A percentile compares a stretch with the other conserved stretches of the same genome.
These are phyloP conservation scores for Backusella morwellensis DNA, from an alignment of 192 early-diverging fungal genomes.

Conservation along the genomic window DNA sequence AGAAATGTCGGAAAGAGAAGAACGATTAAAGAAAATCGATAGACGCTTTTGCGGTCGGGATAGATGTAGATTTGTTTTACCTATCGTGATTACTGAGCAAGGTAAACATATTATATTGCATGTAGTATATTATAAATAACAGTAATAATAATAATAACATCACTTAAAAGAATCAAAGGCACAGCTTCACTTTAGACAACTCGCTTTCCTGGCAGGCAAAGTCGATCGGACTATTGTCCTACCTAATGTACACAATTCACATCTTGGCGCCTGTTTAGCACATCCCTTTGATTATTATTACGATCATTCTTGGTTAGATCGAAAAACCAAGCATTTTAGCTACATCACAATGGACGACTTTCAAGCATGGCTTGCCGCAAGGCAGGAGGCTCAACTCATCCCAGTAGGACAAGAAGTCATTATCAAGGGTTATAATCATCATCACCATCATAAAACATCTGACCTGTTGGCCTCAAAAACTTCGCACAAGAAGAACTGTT, in stretches of 20 bases:
- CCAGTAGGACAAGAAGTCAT: conserved; percentile 28
- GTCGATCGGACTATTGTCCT: conserved; percentile 39
- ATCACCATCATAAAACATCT: neutral
- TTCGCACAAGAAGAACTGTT: conserved; percentile 16
- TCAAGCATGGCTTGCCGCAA: conserved; percentile 22
- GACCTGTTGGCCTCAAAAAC: neutral
- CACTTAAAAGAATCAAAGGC: conserved; percentile 39
- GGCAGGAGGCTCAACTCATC: neutral
- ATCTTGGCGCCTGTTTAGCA: conserved; percentile 32
- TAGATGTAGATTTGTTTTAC: conserved; percentile 33
- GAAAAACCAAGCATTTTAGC: conserved; percentile 23
- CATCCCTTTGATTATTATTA: conserved; percentile 40
- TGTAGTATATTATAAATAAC: too few species aligned
- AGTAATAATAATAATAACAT: too few species aligned
- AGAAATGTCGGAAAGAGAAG: neutral
- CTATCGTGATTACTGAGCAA: conserved; percentile 39
- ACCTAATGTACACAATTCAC: conserved; percentile 40
- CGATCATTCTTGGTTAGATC: conserved; percentile 27
- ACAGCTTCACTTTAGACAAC: conserved; percentile 39
- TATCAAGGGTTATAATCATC: conserved; percentile 14
- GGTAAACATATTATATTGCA: conserved; percentile 9
- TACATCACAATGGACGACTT: conserved; percentile 36
- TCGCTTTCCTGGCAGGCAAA: conserved; percentile 30
- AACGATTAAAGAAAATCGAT: conserved; percentile 11
- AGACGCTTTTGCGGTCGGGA: conserved; percentile 26